Evolutionary conservation across 2,329 filamentous ascomycete species (phyloP).

Genomic region (Colletotrichum endophyticum): DNA sequence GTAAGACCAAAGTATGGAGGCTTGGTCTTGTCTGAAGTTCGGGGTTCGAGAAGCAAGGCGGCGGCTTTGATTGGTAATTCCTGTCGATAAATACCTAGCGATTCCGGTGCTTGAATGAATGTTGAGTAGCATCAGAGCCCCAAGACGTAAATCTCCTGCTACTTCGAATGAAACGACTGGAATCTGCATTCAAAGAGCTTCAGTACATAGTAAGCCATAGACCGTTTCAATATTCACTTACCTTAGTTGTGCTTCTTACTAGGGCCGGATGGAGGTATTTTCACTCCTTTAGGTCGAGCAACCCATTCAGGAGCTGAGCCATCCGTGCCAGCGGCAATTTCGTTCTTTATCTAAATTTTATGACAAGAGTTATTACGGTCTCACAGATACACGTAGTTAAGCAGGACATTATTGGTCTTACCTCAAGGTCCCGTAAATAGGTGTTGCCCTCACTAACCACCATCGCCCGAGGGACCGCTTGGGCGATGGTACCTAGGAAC

Average conservation of each 20-base stretch:
- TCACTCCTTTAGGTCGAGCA: not conserved
- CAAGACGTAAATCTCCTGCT: not conserved
- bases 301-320: not conserved
- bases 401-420: not conserved
- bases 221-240: accelerated
- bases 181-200: not conserved
- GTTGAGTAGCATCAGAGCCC: not conserved
- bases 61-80: not conserved
- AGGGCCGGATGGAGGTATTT: not conserved
- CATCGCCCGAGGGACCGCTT: not conserved
- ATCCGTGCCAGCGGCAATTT: not conserved
- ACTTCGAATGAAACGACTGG: accelerated
- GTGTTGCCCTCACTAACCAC: not conserved
- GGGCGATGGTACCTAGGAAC: not conserved
- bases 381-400: no score
- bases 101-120: not conserved
- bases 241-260: not conserved
- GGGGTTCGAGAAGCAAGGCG: not conserved
- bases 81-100: not conserved
- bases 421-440: not conserved
- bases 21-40: accelerated
- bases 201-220: accelerated
- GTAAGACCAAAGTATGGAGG: not conserved
- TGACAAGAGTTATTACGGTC: accelerated
- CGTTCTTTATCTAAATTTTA: not conserved